Evolutionary conservation across 345 rosid genomes (phyloP).

Genomic region (Crucihimalaya himalaica): DNA sequence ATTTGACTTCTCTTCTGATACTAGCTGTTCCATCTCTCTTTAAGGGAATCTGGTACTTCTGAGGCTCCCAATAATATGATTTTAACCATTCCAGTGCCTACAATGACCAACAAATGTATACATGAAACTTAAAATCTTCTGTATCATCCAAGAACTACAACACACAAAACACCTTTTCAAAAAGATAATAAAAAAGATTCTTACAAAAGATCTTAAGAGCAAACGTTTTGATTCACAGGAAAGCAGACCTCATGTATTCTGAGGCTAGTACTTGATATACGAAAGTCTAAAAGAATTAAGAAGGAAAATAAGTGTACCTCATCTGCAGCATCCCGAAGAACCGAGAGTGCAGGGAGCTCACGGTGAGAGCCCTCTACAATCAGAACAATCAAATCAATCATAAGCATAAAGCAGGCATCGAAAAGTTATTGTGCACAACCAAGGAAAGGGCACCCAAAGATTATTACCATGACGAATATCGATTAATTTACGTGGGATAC

Average conservation of each 20-base stretch:
- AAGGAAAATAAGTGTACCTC: conserved; percentile 50
- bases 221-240: background rate
- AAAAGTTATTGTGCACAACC: background rate
- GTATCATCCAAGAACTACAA: conserved; percentile 16
- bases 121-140: background rate
- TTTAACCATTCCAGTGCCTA: conserved; percentile 92
- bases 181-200: background rate
- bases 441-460: conserved; percentile 21
- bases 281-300: background rate
- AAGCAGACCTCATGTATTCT: background rate
- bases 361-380: conserved; percentile 88
- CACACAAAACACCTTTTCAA: background rate
- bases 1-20: conserved; percentile 62
- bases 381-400: conserved; percentile 10
- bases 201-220: conserved; percentile 5
- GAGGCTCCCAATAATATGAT: conserved; percentile 82
- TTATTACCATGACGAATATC: conserved; percentile 92
- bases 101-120: conserved; percentile 23
- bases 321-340: conserved; percentile 71
- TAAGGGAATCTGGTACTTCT: conserved; percentile 57
- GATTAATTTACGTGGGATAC: conserved; percentile 81
- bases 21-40: conserved; percentile 54
- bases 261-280: background rate
- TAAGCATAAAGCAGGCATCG: background rate
- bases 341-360: conserved; percentile 74